Percentiles rank a stretch among this genome's conserved stretches.
phyloP scores from a whole-genome alignment of 371 early-diverging fungal genomes.

The Sanchytrium tribonematis region DNA sequence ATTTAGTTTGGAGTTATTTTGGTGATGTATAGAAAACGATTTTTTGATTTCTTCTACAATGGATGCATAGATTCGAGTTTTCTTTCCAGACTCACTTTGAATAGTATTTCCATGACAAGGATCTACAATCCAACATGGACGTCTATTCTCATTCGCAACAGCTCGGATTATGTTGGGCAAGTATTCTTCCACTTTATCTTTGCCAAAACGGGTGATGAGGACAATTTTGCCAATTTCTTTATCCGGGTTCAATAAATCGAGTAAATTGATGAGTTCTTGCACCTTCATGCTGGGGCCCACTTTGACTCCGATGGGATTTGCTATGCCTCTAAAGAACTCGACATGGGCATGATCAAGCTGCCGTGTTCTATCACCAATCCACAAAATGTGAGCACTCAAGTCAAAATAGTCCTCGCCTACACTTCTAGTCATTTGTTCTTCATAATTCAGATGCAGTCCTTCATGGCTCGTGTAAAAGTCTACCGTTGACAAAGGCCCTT shows the following conservation, averaged over 20 bases:
- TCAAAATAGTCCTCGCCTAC: conserved; percentile 28
- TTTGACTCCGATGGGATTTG: conserved; percentile 85
- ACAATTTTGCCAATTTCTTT: conserved; percentile 69
- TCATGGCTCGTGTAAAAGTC: conserved; percentile 85
- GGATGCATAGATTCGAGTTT: conserved; percentile 62
- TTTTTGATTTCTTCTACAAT: conserved; percentile 49
- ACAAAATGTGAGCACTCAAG: conserved; percentile 67
- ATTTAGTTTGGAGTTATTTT: conserved; percentile 36
- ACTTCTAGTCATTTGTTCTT: conserved; percentile 43
- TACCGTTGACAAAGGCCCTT: conserved; percentile 24
- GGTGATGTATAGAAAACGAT: conserved; percentile 51
- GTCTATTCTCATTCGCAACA: conserved; percentile 44
- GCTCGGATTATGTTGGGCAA: conserved; percentile 66
- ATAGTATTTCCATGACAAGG: conserved; percentile 95
- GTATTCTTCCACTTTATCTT: conserved; percentile 38
- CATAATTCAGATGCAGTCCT: conserved; percentile 60
- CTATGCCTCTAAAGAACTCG: conserved; percentile 76
- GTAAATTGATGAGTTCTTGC: conserved; percentile 39
- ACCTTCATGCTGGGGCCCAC: conserved; percentile 71
- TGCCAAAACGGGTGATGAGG: conserved; percentile 75
- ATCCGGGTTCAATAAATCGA: conserved; percentile 57
- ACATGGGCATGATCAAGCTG: conserved; percentile 80
- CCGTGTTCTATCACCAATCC: conserved; percentile 91
- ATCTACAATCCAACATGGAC: conserved; percentile 64
- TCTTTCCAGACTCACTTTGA: conserved; percentile 40